Evolutionary conservation across 495 filamentous ascomycete species (phyloP).

Genomic region (Xylaria sp.): DNA sequence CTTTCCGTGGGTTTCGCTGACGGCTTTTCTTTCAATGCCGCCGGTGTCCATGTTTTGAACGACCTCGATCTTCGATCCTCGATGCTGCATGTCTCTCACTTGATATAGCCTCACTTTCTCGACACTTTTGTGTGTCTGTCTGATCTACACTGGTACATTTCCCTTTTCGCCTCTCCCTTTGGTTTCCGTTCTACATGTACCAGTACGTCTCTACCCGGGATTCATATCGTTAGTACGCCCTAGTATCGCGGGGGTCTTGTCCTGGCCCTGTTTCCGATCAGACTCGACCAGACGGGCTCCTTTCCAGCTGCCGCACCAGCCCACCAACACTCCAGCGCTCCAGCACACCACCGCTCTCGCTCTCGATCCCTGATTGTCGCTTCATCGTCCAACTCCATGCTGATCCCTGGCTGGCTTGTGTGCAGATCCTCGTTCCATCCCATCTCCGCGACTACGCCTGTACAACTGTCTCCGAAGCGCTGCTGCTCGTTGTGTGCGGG

Average conservation of each 20-base stretch:
- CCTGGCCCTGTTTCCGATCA: background rate
- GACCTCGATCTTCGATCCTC: too few relatives aligned
- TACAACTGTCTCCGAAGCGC: conserved; percentile 35
- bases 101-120: conserved; percentile 20
- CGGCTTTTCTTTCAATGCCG: conserved; percentile 16
- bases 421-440: conserved; percentile 38
- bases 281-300: conserved; percentile 4
- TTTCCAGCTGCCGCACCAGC: background rate
- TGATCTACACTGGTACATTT: conserved; percentile 14
- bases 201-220: conserved; percentile 20
- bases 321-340: background rate
- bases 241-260: background rate
- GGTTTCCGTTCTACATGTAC: conserved; percentile 26
- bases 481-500: conserved; percentile 32
- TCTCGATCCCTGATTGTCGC: conserved; percentile 19
- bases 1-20: conserved; percentile 1
- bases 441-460: conserved; percentile 33
- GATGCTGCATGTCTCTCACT: conserved; percentile 10
- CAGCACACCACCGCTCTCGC: background rate
- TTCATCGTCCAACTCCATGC: conserved; percentile 30
- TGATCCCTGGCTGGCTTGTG: conserved; percentile 31
- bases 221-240: background rate
- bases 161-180: background rate
- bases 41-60: conserved; percentile 8
- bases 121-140: conserved; percentile 5